A percentile compares a stretch with the other conserved stretches of the same genome.
phyloP scores from a whole-genome alignment of 331 rosid genomes.

The Prunus yedoensis region DNA sequence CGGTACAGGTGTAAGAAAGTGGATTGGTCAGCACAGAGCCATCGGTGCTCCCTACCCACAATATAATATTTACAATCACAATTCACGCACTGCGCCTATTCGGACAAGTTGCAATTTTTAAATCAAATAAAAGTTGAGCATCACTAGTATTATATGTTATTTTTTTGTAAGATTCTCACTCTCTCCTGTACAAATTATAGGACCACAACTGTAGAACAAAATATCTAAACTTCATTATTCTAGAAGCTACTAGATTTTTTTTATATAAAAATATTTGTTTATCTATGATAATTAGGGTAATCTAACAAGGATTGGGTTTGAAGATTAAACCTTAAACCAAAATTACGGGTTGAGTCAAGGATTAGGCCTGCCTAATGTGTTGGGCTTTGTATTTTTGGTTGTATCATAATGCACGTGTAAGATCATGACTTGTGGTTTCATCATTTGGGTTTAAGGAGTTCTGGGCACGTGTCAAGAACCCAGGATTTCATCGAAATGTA shows the following conservation, averaged over 20 bases:
- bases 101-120: neutral
- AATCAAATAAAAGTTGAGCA: neutral
- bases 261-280: too few relatives aligned
- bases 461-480: neutral
- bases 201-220: conserved; percentile 3
- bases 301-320: neutral
- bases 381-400: neutral
- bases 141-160: neutral
- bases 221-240: neutral
- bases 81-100: neutral
- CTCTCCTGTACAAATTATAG: neutral
- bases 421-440: neutral
- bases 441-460: neutral
- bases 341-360: neutral
- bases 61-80: neutral
- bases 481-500: neutral
- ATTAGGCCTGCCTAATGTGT: neutral
- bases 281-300: neutral
- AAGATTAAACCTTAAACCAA: neutral
- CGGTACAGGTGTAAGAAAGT: neutral
- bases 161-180: neutral
- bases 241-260: neutral
- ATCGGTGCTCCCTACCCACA: neutral
- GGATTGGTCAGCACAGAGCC: neutral
- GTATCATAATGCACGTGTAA: neutral